Conservation (phyloP, 352 stramenopile species). For the Phytopythium delawarense region DNA sequence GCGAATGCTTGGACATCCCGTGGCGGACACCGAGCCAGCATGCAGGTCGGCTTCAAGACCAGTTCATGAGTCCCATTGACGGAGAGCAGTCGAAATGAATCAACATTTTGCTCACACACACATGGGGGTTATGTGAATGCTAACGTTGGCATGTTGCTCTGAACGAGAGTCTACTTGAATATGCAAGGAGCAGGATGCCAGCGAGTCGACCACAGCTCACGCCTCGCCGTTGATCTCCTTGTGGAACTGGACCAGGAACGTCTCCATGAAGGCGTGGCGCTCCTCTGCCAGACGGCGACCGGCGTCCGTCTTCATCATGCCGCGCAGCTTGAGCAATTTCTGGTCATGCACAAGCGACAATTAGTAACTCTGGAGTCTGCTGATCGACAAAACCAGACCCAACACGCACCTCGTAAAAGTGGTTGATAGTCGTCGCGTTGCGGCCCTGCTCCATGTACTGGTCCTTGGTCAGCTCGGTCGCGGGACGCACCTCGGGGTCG, state of each 20-base stretch:
- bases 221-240: slow-evolving; percentile 60
- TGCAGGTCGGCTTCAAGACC: not conserved
- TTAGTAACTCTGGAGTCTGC: not conserved
- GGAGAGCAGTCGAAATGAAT: not conserved
- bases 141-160: no score
- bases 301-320: slow-evolving; percentile 84
- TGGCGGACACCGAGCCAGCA: not conserved
- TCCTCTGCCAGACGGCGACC: slow-evolving; percentile 74
- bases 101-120: not conserved
- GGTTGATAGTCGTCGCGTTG: slow-evolving; percentile 73
- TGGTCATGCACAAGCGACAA: slow-evolving; percentile 7
- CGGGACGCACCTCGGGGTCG: slow-evolving; percentile 51
- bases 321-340: slow-evolving; percentile 87
- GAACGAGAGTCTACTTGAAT: not conserved
- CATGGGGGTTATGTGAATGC: not conserved
- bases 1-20: not conserved
- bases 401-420: slow-evolving; percentile 84
- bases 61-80: not conserved
- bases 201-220: slow-evolving; percentile 2
- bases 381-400: not conserved
- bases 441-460: slow-evolving; percentile 78
- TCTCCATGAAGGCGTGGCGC: slow-evolving; percentile 84
- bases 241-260: slow-evolving; percentile 79
- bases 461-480: slow-evolving; percentile 62
- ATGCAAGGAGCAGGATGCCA: not conserved